Percentiles rank a stretch among this genome's conserved stretches.
Evolutionary conservation across 73 alveolate genomes (phyloP).

Genomic region (Tetrahymena borealis): DNA sequence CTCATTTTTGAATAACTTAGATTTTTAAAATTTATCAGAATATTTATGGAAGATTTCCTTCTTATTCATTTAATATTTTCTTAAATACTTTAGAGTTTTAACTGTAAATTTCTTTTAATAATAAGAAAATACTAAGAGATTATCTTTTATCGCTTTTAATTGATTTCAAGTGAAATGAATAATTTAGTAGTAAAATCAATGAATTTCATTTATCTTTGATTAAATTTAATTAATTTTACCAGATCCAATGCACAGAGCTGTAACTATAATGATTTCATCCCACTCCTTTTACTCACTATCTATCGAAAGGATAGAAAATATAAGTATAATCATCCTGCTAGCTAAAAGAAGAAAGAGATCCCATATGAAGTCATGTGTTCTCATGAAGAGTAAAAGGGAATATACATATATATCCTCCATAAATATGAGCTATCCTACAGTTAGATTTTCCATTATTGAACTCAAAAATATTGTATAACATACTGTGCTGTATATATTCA

Average conservation of each 20-base stretch:
- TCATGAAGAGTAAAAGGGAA: not conserved
- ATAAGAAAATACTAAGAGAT: no score
- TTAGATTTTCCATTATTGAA: not conserved
- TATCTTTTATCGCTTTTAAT: no score
- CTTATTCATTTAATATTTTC: no score
- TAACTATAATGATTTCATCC: not conserved
- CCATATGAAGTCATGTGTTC: not conserved
- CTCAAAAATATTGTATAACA: not conserved
- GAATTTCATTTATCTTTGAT: no score
- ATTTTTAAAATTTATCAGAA: no score
- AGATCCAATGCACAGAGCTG: not conserved
- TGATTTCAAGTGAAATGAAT: no score
- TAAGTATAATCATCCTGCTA: not conserved
- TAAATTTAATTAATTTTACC: not conserved
- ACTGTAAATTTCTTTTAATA: no score
- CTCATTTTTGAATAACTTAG: no score
- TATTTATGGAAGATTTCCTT: no score
- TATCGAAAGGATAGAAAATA: not conserved
- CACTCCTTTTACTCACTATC: not conserved
- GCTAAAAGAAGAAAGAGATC: not conserved
- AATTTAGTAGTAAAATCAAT: no score
- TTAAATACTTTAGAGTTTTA: no score
- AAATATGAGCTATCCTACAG: not conserved
- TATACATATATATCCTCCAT: not conserved
- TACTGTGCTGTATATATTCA: not conserved